phyloP scores from a whole-genome alignment of 2,329 filamentous ascomycete species.

The Ophiostoma quercus region DNA sequence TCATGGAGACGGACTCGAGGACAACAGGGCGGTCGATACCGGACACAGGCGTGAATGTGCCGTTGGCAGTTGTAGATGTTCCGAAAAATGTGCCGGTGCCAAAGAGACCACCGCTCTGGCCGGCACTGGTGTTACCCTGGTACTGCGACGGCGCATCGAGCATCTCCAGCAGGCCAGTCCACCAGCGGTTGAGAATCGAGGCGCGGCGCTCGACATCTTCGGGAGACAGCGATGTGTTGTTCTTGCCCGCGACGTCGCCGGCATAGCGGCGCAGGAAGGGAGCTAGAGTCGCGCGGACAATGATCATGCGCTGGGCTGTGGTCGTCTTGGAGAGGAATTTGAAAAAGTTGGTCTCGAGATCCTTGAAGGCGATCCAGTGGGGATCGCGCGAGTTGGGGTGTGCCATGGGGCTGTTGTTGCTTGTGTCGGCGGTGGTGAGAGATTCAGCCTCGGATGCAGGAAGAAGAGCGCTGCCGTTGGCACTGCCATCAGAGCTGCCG shows the following conservation, averaged over 20 bases:
- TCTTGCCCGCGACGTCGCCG: constrained; percentile 60
- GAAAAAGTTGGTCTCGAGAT: constrained; percentile 45
- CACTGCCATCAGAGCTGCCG: constrained; percentile 29
- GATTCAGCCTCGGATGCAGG: constrained; percentile 33
- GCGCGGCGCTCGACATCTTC: constrained; percentile 79
- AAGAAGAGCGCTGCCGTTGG: constrained; percentile 28
- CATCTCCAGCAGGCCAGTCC: constrained; percentile 75
- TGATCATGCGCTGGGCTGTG: constrained; percentile 63
- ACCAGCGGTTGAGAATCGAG: constrained; percentile 84
- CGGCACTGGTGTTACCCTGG: constrained; percentile 17
- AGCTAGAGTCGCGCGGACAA: constrained; percentile 65
- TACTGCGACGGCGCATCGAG: constrained; percentile 52
- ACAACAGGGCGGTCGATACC: constrained; percentile 78
- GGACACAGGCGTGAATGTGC: constrained; percentile 66
- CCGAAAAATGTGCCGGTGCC: constrained; percentile 23
- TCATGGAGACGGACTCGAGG: constrained; percentile 68
- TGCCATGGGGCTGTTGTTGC: constrained; percentile 39
- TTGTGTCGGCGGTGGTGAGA: constrained; percentile 42
- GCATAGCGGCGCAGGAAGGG: constrained; percentile 71
- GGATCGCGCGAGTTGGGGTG: constrained; percentile 44
- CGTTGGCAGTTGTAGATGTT: constrained; percentile 30
- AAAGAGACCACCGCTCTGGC: constrained; percentile 25
- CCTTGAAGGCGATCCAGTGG: constrained; percentile 52
- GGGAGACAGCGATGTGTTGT: constrained; percentile 52
- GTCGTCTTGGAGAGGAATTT: constrained; percentile 67